Conservation (phyloP, 2,329 filamentous ascomycete species). For the Microdochium bolleyi region DNA sequence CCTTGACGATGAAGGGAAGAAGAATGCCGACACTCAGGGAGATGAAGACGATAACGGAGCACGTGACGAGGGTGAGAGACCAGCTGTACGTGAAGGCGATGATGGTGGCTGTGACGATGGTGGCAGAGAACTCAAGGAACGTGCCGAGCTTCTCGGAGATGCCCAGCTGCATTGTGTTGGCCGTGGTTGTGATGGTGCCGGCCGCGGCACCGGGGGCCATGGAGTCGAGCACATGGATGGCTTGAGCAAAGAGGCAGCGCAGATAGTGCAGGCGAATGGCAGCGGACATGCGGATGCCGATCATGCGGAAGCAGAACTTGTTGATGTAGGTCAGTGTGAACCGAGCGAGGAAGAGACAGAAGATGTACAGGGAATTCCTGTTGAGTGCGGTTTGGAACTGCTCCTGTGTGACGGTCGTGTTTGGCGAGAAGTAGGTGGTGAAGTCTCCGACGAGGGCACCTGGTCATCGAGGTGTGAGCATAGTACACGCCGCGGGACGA, state of each 20-base stretch:
- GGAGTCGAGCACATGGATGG: slow-evolving; percentile 60
- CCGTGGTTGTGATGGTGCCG: slow-evolving; percentile 54
- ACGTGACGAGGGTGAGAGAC: slow-evolving; percentile 51
- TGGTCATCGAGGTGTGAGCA: slow-evolving; percentile 11
- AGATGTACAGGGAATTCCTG: slow-evolving; percentile 52
- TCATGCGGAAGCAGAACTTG: slow-evolving; percentile 54
- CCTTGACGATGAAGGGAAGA: slow-evolving; percentile 49
- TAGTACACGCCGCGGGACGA: not conserved
- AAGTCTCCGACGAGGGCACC: slow-evolving; percentile 40
- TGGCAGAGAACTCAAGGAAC: slow-evolving; percentile 46
- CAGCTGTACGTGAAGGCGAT: slow-evolving; percentile 51
- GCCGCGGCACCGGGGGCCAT: slow-evolving; percentile 55
- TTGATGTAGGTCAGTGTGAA: slow-evolving; percentile 56
- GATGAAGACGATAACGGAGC: slow-evolving; percentile 49
- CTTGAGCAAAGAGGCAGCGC: slow-evolving; percentile 53
- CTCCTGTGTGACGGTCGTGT: slow-evolving; percentile 20
- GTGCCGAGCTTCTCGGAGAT: slow-evolving; percentile 56
- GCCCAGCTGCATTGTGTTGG: slow-evolving; percentile 56
- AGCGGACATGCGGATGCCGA: slow-evolving; percentile 53
- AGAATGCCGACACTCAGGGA: slow-evolving; percentile 35
- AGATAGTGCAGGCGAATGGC: slow-evolving; percentile 58
- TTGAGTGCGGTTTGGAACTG: slow-evolving; percentile 34
- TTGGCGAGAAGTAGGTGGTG: slow-evolving; percentile 28
- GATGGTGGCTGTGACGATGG: slow-evolving; percentile 42
- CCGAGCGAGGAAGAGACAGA: slow-evolving; percentile 62